Conservation (phyloP, 2,329 filamentous ascomycete genomes). For the Drechslerella dactyloides region DNA sequence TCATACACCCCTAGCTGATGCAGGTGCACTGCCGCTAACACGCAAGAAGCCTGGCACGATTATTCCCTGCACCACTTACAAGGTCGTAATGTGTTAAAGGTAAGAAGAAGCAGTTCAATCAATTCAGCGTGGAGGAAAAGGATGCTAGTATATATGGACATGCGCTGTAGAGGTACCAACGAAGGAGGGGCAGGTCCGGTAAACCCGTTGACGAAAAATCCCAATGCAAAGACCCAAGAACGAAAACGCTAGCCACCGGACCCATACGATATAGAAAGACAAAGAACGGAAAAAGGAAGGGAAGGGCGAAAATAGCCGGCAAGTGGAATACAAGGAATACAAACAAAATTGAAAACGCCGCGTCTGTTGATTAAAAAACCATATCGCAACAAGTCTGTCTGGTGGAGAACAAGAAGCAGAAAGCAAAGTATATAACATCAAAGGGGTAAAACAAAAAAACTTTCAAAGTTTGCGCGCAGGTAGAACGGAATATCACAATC, state of each 20-base stretch:
- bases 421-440: neutral
- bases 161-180: neutral
- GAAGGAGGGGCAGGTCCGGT: constrained; percentile 1
- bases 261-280: neutral
- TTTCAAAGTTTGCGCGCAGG: too few species aligned
- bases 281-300: neutral
- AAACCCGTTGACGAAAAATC: neutral
- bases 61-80: too few species aligned
- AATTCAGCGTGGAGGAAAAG: neutral
- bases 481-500: neutral
- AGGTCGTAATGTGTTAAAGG: too few species aligned
- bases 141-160: neutral
- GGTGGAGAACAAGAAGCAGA: neutral
- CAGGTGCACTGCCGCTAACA: too few species aligned
- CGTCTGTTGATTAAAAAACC: neutral
- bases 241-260: neutral
- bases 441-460: too few species aligned
- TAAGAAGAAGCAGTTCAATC: neutral
- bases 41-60: too few species aligned
- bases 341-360: neutral
- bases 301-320: neutral
- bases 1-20: too few species aligned
- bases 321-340: neutral
- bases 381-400: constrained; percentile 1
- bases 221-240: neutral